A percentile compares a stretch with the other conserved stretches of the same genome.
phyloP scores from a whole-genome alignment of 805 yeast species.

The Wickerhamiella domercqiae region DNA sequence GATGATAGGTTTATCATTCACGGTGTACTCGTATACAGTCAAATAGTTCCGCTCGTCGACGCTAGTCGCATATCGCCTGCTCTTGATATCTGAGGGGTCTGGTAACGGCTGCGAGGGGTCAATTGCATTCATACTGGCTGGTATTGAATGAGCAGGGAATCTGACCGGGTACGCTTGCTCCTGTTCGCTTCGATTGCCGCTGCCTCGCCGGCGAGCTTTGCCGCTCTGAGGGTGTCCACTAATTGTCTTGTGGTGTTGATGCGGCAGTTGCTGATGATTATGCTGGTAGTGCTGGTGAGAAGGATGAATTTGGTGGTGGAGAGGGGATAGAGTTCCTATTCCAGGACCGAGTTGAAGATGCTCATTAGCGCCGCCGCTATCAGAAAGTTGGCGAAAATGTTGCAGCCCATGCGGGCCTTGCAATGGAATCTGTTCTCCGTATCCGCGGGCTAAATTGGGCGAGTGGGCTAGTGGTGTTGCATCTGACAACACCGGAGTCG shows the following conservation, averaged over 20 bases:
- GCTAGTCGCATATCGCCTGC: conserved; percentile 44
- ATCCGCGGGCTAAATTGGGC: too few species aligned
- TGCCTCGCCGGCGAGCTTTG: neutral
- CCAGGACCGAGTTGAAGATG: neutral
- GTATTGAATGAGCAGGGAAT: conserved; percentile 19
- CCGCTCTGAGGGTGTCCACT: neutral
- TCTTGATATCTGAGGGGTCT: conserved; percentile 10
- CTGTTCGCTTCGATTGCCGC: conserved; percentile 30
- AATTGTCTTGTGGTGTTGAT: neutral
- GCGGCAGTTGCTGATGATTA: too few species aligned
- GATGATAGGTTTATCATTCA: conserved; percentile 59
- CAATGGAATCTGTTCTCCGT: too few species aligned
- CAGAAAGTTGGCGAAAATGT: too few species aligned
- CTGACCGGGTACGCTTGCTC: conserved; percentile 17
- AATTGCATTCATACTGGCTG: conserved; percentile 8
- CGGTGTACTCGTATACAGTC: conserved; percentile 55
- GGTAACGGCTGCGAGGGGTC: conserved; percentile 11
- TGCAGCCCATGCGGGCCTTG: too few species aligned
- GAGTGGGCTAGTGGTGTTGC: too few species aligned
- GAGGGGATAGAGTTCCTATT: neutral
- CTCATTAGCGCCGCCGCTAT: too few species aligned
- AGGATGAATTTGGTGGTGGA: neutral
- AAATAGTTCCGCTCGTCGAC: conserved; percentile 56
- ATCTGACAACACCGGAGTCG: too few species aligned
- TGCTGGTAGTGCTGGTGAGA: too few species aligned